Evolutionary conservation across 1,284 basidiomycete genomes (phyloP).

Genomic region (Schizophyllum commune): DNA sequence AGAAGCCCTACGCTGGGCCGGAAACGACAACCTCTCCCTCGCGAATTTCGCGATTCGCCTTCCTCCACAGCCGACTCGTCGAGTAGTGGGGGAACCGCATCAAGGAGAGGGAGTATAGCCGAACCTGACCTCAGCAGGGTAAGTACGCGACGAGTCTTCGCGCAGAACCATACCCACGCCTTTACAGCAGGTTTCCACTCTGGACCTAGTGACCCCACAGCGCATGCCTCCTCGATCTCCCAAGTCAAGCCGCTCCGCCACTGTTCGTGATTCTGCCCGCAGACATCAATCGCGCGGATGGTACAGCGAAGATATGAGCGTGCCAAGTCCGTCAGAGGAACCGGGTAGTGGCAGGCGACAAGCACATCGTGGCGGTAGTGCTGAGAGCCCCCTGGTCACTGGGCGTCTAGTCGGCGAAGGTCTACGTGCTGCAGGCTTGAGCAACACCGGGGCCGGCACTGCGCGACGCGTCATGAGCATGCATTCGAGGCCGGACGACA

Average conservation of each 20-base stretch:
- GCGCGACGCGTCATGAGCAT: neutral
- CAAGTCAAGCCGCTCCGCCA: slow-evolving; percentile 29
- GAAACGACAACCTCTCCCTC: slow-evolving; percentile 40
- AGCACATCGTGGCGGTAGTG: slow-evolving; percentile 51
- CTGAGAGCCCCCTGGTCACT: slow-evolving; percentile 47
- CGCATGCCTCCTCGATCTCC: slow-evolving; percentile 12
- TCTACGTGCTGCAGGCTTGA: slow-evolving; percentile 62
- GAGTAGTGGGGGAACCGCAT: neutral
- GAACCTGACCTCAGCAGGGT: neutral
- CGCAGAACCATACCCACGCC: neutral
- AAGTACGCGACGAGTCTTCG: neutral
- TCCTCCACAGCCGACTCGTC: neutral
- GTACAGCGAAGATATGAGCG: slow-evolving; percentile 35
- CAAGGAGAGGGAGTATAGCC: slow-evolving; percentile 3
- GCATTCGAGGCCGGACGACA: slow-evolving; percentile 1
- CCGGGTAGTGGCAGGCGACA: slow-evolving; percentile 33
- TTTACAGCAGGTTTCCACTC: neutral
- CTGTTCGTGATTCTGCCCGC: slow-evolving; percentile 35
- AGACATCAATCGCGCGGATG: slow-evolving; percentile 42
- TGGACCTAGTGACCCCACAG: slow-evolving; percentile 1
- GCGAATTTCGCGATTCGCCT: slow-evolving; percentile 39
- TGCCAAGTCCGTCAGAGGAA: slow-evolving; percentile 14
- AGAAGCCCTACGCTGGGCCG: slow-evolving; percentile 2
- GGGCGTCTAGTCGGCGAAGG: slow-evolving; percentile 60
- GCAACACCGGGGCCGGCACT: neutral